Conservation (phyloP, 768 basidiomycete genomes). For the Tricholoma hemisulphureum region DNA sequence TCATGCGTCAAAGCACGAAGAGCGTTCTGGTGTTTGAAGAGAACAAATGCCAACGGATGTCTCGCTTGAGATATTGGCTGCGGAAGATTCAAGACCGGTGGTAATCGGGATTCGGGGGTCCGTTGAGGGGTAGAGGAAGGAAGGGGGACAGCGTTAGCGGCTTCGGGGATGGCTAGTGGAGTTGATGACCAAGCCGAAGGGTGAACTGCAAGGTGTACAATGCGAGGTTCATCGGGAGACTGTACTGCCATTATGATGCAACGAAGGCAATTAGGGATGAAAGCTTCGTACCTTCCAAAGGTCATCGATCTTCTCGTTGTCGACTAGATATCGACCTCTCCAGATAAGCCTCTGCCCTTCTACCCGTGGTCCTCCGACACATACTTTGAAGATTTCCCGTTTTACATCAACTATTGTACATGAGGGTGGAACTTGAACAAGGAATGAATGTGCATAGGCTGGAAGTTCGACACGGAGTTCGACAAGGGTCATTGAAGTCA, state of each 20-base stretch:
- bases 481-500: slow-evolving; percentile 38
- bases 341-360: slow-evolving; percentile 79
- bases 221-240: slow-evolving; percentile 55
- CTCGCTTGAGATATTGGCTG: slow-evolving; percentile 2
- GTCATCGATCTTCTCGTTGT: slow-evolving; percentile 62
- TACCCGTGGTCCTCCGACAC: slow-evolving; percentile 61
- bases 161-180: slow-evolving; percentile 42
- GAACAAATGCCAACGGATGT: slow-evolving; percentile 35
- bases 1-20: slow-evolving; percentile 33
- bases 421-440: slow-evolving; percentile 44
- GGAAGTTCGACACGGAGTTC: slow-evolving; percentile 72
- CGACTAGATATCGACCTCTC: slow-evolving; percentile 64
- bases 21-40: slow-evolving; percentile 44
- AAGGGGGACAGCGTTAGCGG: slow-evolving; percentile 9
- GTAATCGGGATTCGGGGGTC: neutral
- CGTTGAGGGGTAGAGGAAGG: slow-evolving; percentile 6
- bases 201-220: slow-evolving; percentile 77
- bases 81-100: neutral
- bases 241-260: slow-evolving; percentile 25
- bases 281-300: slow-evolving; percentile 63
- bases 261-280: slow-evolving; percentile 10
- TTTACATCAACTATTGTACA: slow-evolving; percentile 65
- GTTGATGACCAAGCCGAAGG: slow-evolving; percentile 68
- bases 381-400: slow-evolving; percentile 56
- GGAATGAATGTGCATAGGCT: slow-evolving; percentile 68